phyloP scores from a whole-genome alignment of 2,329 filamentous ascomycete genomes.

The Fusarium sp. region DNA sequence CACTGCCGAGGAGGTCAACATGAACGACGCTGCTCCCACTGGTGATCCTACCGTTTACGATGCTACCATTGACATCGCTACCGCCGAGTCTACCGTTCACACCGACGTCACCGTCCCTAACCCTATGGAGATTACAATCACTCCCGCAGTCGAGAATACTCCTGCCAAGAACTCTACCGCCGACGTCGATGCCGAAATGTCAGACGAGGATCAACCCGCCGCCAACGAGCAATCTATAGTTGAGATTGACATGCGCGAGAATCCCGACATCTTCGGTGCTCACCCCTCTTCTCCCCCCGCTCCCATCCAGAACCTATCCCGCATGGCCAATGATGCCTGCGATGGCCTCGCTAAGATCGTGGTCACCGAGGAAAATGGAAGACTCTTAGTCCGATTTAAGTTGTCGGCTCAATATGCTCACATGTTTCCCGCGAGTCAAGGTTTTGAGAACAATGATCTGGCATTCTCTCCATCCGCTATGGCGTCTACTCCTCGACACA shows the following conservation, averaged over 20 bases:
- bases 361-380: slow-evolving; percentile 46
- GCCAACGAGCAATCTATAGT: slow-evolving; percentile 42
- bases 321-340: slow-evolving; percentile 46
- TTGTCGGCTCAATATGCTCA: slow-evolving; percentile 48
- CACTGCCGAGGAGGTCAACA: neutral
- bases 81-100: neutral
- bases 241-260: slow-evolving; percentile 53
- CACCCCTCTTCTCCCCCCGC: slow-evolving; percentile 32
- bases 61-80: neutral
- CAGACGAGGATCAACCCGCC: neutral
- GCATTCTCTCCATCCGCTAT: slow-evolving; percentile 40
- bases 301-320: slow-evolving; percentile 44
- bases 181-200: neutral
- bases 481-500: slow-evolving; percentile 43
- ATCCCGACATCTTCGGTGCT: slow-evolving; percentile 52
- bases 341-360: slow-evolving; percentile 50
- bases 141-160: neutral
- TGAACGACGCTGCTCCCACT: neutral
- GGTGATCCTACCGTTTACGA: neutral
- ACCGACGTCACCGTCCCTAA: neutral
- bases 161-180: neutral
- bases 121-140: neutral
- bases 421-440: slow-evolving; percentile 49
- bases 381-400: slow-evolving; percentile 56
- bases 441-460: slow-evolving; percentile 45